A percentile compares a stretch with the other conserved stretches of the same genome.
Conservation (phyloP, 2,329 filamentous ascomycete genomes). For the Hypoxylon sp. region DNA sequence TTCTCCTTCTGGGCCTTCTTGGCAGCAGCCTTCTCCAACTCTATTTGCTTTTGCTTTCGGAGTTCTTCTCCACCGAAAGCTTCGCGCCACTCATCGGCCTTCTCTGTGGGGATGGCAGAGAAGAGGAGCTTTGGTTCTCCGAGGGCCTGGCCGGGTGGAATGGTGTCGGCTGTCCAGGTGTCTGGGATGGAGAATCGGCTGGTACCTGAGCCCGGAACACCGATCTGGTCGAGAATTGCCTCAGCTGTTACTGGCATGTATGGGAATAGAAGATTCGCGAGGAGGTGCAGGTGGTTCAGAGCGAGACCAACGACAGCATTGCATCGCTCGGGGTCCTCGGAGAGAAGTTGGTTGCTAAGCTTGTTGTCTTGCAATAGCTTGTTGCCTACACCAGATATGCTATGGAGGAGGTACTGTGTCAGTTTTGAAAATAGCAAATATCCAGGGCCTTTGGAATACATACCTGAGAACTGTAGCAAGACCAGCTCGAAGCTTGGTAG, state of each 20-base stretch:
- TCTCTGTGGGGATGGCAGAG: constrained; percentile 84
- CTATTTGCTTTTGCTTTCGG: constrained; percentile 77
- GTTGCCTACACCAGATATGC: constrained; percentile 59
- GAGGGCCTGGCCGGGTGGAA: constrained; percentile 83
- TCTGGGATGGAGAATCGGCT: constrained; percentile 71
- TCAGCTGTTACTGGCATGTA: constrained; percentile 87
- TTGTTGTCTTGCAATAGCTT: constrained; percentile 67
- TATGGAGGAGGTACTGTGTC: constrained; percentile 11
- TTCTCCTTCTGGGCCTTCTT: constrained; percentile 67
- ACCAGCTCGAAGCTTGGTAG: constrained; percentile 78
- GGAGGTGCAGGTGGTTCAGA: constrained; percentile 85
- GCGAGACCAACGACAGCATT: constrained; percentile 79
- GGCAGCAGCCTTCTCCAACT: constrained; percentile 64
- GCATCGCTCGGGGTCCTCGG: constrained; percentile 69
- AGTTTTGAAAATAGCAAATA: constrained; percentile 7
- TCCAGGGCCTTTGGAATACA: background rate
- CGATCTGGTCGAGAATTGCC: constrained; percentile 84
- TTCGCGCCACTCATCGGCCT: constrained; percentile 86
- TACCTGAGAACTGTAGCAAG: constrained; percentile 56
- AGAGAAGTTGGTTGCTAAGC: constrained; percentile 69
- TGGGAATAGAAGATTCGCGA: constrained; percentile 83
- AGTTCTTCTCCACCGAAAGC: constrained; percentile 77
- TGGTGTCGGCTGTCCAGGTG: constrained; percentile 72
- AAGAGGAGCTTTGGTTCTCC: constrained; percentile 86
- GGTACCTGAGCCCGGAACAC: constrained; percentile 60